Conservation (phyloP, 1,284 basidiomycete genomes). For the Cryptococcus sp. region DNA sequence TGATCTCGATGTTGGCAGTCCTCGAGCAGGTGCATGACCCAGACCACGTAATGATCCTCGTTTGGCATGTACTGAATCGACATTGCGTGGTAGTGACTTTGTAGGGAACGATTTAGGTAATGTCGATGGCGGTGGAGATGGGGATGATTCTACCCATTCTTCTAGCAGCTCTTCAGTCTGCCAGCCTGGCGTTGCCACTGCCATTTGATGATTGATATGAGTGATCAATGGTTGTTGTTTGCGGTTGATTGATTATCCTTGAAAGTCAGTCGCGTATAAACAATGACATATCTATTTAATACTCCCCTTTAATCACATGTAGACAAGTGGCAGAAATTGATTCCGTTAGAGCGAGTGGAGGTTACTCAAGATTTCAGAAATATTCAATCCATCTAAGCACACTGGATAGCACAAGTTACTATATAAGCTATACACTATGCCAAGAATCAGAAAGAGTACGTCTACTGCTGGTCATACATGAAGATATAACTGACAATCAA, state of each 20-base stretch:
- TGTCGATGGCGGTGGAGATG: slow-evolving; percentile 51
- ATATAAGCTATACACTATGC: slow-evolving; percentile 52
- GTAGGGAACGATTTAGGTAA: slow-evolving; percentile 40
- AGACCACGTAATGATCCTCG: slow-evolving; percentile 37
- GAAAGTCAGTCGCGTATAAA: slow-evolving; percentile 4
- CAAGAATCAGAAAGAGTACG: slow-evolving; percentile 70
- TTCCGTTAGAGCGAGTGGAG: slow-evolving; percentile 2
- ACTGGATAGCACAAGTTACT: slow-evolving; percentile 6
- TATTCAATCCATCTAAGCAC: slow-evolving; percentile 4
- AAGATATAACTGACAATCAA: not conserved
- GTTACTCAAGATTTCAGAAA: slow-evolving; percentile 10
- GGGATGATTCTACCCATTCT: slow-evolving; percentile 63
- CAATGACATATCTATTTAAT: not conserved
- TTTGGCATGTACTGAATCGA: slow-evolving; percentile 29
- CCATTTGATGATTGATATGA: slow-evolving; percentile 9
- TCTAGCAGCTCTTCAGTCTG: slow-evolving; percentile 72
- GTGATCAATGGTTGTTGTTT: slow-evolving; percentile 2
- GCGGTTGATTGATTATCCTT: slow-evolving; percentile 3
- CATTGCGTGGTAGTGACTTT: slow-evolving; percentile 23
- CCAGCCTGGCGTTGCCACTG: slow-evolving; percentile 57
- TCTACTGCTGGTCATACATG: not conserved
- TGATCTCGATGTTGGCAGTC: slow-evolving; percentile 24
- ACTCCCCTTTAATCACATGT: not conserved
- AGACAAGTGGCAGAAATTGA: not conserved
- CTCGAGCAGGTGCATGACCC: slow-evolving; percentile 32